These are phyloP conservation scores for Ophiocordyceps camponoti-rufipedis DNA, from an alignment of 2,329 filamentous ascomycete genomes.

Conservation along the genomic window DNA sequence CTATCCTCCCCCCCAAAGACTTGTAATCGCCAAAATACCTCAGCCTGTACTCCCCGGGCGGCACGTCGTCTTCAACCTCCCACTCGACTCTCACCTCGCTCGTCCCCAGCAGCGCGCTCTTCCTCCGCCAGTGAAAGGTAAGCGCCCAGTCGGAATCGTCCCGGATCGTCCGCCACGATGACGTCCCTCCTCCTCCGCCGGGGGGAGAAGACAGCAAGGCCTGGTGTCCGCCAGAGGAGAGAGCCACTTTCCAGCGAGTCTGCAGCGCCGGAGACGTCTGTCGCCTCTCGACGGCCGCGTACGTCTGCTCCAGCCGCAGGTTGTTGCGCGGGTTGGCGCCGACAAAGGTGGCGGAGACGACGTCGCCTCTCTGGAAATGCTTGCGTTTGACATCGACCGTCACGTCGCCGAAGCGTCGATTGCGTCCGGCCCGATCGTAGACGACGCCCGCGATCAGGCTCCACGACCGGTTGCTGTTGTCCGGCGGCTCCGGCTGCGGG, in stretches of 20 bases:
- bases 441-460: slow-evolving; percentile 67
- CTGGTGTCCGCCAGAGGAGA: slow-evolving; percentile 2
- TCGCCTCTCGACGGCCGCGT: slow-evolving; percentile 48
- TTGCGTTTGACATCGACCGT: slow-evolving; percentile 27
- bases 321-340: slow-evolving; percentile 84
- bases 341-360: slow-evolving; percentile 51
- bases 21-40: slow-evolving; percentile 72
- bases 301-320: slow-evolving; percentile 59
- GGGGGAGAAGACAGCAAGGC: background rate
- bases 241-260: background rate
- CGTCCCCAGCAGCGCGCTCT: slow-evolving; percentile 48
- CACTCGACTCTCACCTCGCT: slow-evolving; percentile 62
- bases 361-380: slow-evolving; percentile 36
- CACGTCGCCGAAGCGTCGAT: slow-evolving; percentile 53
- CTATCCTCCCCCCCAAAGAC: slow-evolving; percentile 33
- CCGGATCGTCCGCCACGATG: slow-evolving; percentile 46
- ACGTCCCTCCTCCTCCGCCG: background rate
- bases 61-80: slow-evolving; percentile 49
- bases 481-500: slow-evolving; percentile 43
- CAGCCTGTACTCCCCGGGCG: slow-evolving; percentile 51
- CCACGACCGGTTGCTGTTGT: slow-evolving; percentile 58
- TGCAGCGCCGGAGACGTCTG: background rate
- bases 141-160: slow-evolving; percentile 70
- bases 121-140: slow-evolving; percentile 62
- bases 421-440: slow-evolving; percentile 46